A percentile compares a stretch with the other conserved stretches of the same genome.
Evolutionary conservation across 148 eudicot species (phyloP).

Genomic region (Euryodendron excelsum): DNA sequence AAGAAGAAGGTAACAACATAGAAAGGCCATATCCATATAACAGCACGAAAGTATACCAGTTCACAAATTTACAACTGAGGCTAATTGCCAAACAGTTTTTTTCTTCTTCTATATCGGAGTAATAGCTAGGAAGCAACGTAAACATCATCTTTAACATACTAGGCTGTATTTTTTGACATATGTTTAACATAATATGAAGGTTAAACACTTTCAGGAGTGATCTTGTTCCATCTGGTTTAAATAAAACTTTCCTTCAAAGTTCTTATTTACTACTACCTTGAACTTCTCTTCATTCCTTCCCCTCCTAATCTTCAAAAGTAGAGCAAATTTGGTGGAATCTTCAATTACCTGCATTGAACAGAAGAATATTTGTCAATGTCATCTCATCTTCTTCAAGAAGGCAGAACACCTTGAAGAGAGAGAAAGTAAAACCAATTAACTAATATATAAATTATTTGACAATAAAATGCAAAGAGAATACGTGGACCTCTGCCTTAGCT

Average conservation of each 20-base stretch:
- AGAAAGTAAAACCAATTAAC: neutral
- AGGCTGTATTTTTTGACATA: slow-evolving; percentile 3
- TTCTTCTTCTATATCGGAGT: neutral
- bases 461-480: neutral
- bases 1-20: too few species aligned
- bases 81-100: too few species aligned
- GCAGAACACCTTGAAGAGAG: too few species aligned
- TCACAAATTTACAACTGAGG: slow-evolving; percentile 11
- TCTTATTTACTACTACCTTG: slow-evolving; percentile 35
- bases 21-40: slow-evolving; percentile 7
- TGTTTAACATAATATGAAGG: neutral
- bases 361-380: neutral
- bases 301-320: slow-evolving; percentile 41
- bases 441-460: neutral
- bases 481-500: slow-evolving; percentile 49
- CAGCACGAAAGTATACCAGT: slow-evolving; percentile 2
- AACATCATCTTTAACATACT: neutral
- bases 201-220: slow-evolving; percentile 11
- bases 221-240: slow-evolving; percentile 19
- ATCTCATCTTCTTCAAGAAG: too few species aligned
- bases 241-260: slow-evolving; percentile 25
- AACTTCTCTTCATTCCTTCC: slow-evolving; percentile 38
- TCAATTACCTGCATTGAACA: slow-evolving; percentile 31
- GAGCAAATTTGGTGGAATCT: slow-evolving; percentile 33
- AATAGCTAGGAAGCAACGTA: neutral